Conservation (phyloP, 257 asterid genomes). For the Solanum virginianum region DNA sequence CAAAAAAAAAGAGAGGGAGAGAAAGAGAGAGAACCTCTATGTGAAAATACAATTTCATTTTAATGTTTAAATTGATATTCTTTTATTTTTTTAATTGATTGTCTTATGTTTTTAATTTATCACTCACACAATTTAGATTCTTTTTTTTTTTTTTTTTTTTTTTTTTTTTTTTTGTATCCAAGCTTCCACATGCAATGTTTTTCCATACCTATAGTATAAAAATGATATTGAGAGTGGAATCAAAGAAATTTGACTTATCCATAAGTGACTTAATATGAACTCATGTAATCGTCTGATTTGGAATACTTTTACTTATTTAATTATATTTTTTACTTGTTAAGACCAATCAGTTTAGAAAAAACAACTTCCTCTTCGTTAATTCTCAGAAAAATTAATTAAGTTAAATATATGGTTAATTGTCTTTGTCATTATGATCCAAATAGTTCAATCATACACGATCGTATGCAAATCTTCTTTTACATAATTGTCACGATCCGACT, state of each 20-base stretch:
- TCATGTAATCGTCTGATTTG: not conserved
- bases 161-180: not conserved
- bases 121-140: not conserved
- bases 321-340: not conserved
- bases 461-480: not conserved
- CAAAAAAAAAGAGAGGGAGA: too few relatives aligned
- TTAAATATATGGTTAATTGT: not conserved
- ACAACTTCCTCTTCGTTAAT: not conserved
- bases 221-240: not conserved
- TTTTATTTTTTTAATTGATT: not conserved
- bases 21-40: not conserved
- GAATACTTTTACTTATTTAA: not conserved
- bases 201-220: too few relatives aligned
- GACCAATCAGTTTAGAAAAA: not conserved
- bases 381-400: not conserved
- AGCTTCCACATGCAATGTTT: not conserved
- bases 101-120: not conserved
- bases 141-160: not conserved
- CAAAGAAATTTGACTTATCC: not conserved
- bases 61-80: not conserved
- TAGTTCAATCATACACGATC: not conserved
- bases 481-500: too few relatives aligned
- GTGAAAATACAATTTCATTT: not conserved
- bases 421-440: not conserved
- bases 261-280: not conserved